Evolutionary conservation across 106 monocot species (phyloP), one percentile per base, ranked within the genome.

Genomic region (Gastrodia elata): DNA sequence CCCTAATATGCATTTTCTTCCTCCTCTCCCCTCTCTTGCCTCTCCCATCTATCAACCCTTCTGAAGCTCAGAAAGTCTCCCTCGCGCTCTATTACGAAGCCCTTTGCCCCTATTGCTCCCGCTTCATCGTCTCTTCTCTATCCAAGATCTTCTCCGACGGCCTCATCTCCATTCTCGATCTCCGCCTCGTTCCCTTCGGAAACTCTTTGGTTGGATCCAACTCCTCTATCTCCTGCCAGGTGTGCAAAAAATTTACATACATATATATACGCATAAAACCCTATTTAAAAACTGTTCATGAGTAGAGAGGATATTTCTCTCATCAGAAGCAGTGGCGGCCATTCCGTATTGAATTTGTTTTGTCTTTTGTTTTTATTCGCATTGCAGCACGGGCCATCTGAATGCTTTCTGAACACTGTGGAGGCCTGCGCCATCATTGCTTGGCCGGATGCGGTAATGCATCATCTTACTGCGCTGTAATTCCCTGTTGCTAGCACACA

Each of bases 151-250:
- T 97, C 83, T 26, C 74, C 10, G 64, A 88, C 69, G 96, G 90
- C 24, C 71, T 97, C 57, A 84, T 86, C 76, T 84, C 85, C 71
- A 77, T 97, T 64, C 83, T 90, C 41, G 92, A 97, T 55, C 84
- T 97, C 78, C 72, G 85, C 24, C 97, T 97, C 70, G 83, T 97
- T 64, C 97, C 97, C 36, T 97, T 83, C 76, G 97, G 97, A 9
- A 93, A 97, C 75, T 88, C 88, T 36, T 39, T 76, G 35, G 48
- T 93, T 32, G 72, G 71, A 7, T 35, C 85, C 43, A 81, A 88
- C 59, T 83, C 73, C 14, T 69, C 87, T 37, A 82, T 97, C 76
- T 57, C 80, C 4, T 97, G 97, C 83, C 92, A 97, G 97, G 97
- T 89, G 0, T 32, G 15, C 1, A 3, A 30, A 28, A 1, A 0